phyloP scores from a whole-genome alignment of 441 rosid species.

The Gossypium armourianum region DNA sequence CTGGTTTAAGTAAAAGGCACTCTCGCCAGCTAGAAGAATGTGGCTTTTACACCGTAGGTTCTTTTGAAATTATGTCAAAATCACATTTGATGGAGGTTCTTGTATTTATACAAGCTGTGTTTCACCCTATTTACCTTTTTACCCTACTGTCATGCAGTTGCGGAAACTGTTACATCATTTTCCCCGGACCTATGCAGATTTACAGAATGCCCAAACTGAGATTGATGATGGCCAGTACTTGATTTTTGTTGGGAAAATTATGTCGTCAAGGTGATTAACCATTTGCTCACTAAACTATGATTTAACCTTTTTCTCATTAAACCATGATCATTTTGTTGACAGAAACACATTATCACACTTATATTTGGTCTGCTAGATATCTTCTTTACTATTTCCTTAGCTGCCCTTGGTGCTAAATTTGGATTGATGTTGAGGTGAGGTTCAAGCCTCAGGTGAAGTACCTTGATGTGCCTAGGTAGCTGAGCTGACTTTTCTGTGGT shows the following conservation, averaged over 20 bases:
- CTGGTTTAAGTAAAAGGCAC: constrained; percentile 62
- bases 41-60: constrained; percentile 76
- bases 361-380: not conserved
- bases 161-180: constrained; percentile 78
- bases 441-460: not conserved
- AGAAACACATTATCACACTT: not conserved
- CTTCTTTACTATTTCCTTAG: not conserved
- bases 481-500: not conserved
- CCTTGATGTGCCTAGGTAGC: not conserved
- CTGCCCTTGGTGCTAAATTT: not conserved
- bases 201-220: constrained; percentile 68
- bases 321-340: not conserved
- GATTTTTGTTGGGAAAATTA: constrained; percentile 65
- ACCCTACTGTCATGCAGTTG: constrained; percentile 33
- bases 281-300: constrained; percentile 1
- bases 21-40: constrained; percentile 47
- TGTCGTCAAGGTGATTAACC: constrained; percentile 62
- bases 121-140: constrained; percentile 17
- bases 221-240: constrained; percentile 80
- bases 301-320: constrained; percentile 9
- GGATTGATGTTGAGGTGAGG: not conserved
- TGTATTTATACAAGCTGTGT: constrained; percentile 15
- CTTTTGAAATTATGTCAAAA: constrained; percentile 7
- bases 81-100: not conserved
- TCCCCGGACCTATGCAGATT: constrained; percentile 87